phyloP scores from a whole-genome alignment of 108 stramenopile genomes.

The Seminavis robusta region DNA sequence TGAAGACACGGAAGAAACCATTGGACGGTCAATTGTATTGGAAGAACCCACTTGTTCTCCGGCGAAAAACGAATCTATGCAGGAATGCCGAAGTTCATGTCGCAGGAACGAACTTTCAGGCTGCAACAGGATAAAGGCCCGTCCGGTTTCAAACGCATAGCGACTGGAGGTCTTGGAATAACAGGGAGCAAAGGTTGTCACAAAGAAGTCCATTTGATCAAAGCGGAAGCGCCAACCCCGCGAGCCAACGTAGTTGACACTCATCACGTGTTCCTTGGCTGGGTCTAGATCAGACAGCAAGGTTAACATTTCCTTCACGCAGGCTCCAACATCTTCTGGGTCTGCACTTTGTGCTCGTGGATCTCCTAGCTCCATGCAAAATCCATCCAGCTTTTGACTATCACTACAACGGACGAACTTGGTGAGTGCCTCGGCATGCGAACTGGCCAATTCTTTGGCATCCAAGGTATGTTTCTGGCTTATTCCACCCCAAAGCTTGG shows the following conservation, averaged over 20 bases:
- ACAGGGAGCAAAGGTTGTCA: constrained; percentile 3
- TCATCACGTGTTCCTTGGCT: not conserved
- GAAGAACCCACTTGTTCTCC: constrained; percentile 74
- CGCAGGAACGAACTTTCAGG: constrained; percentile 7
- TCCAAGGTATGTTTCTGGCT: not conserved
- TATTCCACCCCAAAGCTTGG: constrained; percentile 9
- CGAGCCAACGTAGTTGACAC: not conserved
- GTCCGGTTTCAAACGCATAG: not conserved
- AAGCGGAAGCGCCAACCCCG: constrained; percentile 3
- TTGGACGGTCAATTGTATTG: constrained; percentile 66
- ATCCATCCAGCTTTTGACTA: constrained; percentile 1
- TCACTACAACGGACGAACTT: not conserved
- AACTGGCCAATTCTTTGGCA: not conserved
- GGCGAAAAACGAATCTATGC: constrained; percentile 72
- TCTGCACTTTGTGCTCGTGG: not conserved
- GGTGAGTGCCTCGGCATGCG: not conserved
- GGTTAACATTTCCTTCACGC: not conserved
- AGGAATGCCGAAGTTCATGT: constrained; percentile 59
- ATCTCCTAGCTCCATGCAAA: constrained; percentile 3
- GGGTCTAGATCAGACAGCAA: not conserved
- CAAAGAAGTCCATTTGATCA: not conserved
- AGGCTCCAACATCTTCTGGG: no score
- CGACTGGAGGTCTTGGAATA: constrained; percentile 4
- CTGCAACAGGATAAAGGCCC: constrained; percentile 2
- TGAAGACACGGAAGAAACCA: constrained; percentile 66